A percentile compares a stretch with the other conserved stretches of the same genome.
These are phyloP conservation scores for Phytopythium mirpurense DNA, from an alignment of 352 stramenopile genomes.

Conservation along the genomic window DNA sequence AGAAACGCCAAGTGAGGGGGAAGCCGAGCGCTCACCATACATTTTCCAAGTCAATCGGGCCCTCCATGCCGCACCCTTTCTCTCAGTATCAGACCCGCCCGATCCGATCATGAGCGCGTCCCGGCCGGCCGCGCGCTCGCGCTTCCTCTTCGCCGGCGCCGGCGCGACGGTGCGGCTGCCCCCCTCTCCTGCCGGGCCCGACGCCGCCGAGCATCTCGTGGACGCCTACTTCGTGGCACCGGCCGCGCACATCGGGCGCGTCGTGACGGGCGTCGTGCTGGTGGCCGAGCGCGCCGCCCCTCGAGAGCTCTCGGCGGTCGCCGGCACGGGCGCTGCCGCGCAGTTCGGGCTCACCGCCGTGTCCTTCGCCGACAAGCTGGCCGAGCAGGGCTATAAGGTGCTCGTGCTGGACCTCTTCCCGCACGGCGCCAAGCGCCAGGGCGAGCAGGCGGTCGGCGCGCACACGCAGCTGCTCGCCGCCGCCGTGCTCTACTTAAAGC, in stretches of 20 bases:
- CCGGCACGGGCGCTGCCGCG: conserved; percentile 11
- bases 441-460: conserved; percentile 8
- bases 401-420: conserved; percentile 54
- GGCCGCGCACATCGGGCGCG: conserved; percentile 69
- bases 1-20: conserved; percentile 2
- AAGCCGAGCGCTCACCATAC: too few species aligned
- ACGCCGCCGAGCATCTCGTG: conserved; percentile 6
- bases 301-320: conserved; percentile 18
- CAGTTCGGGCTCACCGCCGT: conserved; percentile 50
- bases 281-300: conserved; percentile 37
- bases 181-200: not conserved
- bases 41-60: not conserved
- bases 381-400: conserved; percentile 87
- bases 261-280: conserved; percentile 81
- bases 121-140: conserved; percentile 21
- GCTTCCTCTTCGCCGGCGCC: conserved; percentile 44
- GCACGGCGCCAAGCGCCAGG: conserved; percentile 10
- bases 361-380: conserved; percentile 82
- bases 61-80: not conserved
- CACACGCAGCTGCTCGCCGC: conserved; percentile 33
- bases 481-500: conserved; percentile 51
- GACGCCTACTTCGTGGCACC: conserved; percentile 71
- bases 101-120: not conserved
- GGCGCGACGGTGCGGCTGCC: conserved; percentile 43
- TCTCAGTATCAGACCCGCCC: not conserved